Evolutionary conservation across 352 stramenopile species (phyloP).

Genomic region (Phytopythium montanum): DNA sequence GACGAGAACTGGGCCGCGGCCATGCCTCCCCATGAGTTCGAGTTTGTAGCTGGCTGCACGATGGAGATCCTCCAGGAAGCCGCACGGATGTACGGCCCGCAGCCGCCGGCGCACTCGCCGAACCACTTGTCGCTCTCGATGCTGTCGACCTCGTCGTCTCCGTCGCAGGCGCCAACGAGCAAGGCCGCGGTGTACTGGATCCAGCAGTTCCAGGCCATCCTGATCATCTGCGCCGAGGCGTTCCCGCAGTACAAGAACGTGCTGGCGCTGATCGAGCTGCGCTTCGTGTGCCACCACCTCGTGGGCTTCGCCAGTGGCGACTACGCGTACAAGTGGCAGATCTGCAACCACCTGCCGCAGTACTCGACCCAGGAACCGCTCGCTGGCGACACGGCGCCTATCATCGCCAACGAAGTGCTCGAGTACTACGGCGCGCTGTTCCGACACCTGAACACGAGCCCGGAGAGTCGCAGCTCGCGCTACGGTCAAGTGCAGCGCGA

Average conservation of each 20-base stretch:
- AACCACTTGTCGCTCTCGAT: constrained; percentile 37
- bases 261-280: constrained; percentile 70
- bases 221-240: constrained; percentile 58
- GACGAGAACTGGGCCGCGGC: constrained; percentile 58
- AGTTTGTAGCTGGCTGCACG: constrained; percentile 53
- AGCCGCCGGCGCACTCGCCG: constrained; percentile 24
- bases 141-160: constrained; percentile 29
- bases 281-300: constrained; percentile 81
- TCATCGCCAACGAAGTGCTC: constrained; percentile 75
- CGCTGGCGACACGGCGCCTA: constrained; percentile 51
- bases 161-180: constrained; percentile 29
- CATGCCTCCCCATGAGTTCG: constrained; percentile 32
- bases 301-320: constrained; percentile 53
- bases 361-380: constrained; percentile 44
- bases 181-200: constrained; percentile 76
- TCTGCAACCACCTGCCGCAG: constrained; percentile 56
- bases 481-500: constrained; percentile 16
- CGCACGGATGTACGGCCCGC: constrained; percentile 61
- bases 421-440: constrained; percentile 72
- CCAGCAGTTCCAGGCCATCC: constrained; percentile 71
- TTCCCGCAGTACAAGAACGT: constrained; percentile 68
- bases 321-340: constrained; percentile 72
- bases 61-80: constrained; percentile 79
- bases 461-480: constrained; percentile 35
- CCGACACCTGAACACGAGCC: constrained; percentile 51